Evolutionary conservation across 2,329 filamentous ascomycete genomes (phyloP).

Genomic region (Ophiostoma angusticollis): DNA sequence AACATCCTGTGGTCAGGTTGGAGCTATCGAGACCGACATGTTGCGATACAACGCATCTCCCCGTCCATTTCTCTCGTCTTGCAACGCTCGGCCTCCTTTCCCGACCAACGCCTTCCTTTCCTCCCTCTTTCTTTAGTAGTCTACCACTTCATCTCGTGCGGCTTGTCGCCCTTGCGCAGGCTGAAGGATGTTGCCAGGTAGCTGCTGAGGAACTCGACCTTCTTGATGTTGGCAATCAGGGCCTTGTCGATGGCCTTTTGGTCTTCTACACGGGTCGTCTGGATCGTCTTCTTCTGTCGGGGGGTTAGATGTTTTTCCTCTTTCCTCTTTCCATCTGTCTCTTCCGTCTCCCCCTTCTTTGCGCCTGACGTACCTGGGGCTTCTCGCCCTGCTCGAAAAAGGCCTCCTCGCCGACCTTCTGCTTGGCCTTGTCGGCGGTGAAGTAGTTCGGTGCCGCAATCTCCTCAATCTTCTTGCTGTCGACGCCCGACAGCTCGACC

Average conservation of each 20-base stretch:
- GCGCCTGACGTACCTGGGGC: constrained; percentile 76
- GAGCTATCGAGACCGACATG: no score
- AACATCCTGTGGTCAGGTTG: no score
- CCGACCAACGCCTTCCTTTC: no score
- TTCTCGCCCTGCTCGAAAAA: constrained; percentile 99
- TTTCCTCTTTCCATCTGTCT: no score
- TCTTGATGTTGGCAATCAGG: constrained; percentile 91
- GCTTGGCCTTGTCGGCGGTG: constrained; percentile 83
- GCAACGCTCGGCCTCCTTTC: no score
- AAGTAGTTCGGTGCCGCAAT: constrained; percentile 77
- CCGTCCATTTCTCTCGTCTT: constrained; percentile 2
- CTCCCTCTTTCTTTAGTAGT: constrained; percentile 18
- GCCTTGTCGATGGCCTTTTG: constrained; percentile 99
- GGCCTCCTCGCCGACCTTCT: constrained; percentile 94
- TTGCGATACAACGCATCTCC: no score
- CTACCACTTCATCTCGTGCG: constrained; percentile 99
- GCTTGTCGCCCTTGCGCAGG: constrained; percentile 98
- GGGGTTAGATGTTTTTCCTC: no score
- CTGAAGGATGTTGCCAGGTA: constrained; percentile 96
- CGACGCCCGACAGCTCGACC: constrained; percentile 74
- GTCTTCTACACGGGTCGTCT: constrained; percentile 83
- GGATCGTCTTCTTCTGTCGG: constrained; percentile 88
- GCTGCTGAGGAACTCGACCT: constrained; percentile 84
- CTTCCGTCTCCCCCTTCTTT: no score
- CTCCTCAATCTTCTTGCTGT: constrained; percentile 80